Percentiles rank a stretch among this genome's conserved stretches.
These are phyloP conservation scores for Zygosaccharomyces kombuchaensis DNA, from an alignment of 805 yeast genomes.

Conservation along the genomic window DNA sequence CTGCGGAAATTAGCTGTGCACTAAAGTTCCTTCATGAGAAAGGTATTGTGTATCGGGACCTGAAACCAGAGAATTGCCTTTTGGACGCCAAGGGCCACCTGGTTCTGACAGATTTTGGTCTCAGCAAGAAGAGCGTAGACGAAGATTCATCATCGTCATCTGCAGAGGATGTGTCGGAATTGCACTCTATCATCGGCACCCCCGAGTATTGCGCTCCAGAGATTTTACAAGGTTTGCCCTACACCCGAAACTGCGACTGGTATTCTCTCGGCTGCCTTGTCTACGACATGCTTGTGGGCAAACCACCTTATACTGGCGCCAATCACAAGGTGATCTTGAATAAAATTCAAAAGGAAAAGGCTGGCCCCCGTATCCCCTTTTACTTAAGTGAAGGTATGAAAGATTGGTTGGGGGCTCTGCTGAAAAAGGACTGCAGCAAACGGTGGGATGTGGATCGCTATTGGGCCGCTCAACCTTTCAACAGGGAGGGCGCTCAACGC, in stretches of 20 bases:
- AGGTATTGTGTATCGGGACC: conserved; percentile 82
- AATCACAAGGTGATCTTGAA: conserved; percentile 72
- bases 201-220: conserved; percentile 76
- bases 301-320: conserved; percentile 85
- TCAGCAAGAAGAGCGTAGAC: conserved; percentile 44
- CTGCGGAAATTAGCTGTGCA: conserved; percentile 78
- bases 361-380: conserved; percentile 55
- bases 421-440: conserved; percentile 65
- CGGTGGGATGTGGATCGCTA: conserved; percentile 58
- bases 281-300: conserved; percentile 75
- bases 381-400: conserved; percentile 77
- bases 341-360: conserved; percentile 64
- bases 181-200: conserved; percentile 42
- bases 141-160: conserved; percentile 6
- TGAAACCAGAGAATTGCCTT: conserved; percentile 87
- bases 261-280: conserved; percentile 86
- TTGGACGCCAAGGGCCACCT: conserved; percentile 74
- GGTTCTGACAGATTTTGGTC: conserved; percentile 77
- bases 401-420: conserved; percentile 60
- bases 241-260: conserved; percentile 82
- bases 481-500: conserved; percentile 12
- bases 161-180: conserved; percentile 25
- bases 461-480: conserved; percentile 34
- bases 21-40: conserved; percentile 67
- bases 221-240: conserved; percentile 68